phyloP scores from a whole-genome alignment of 768 basidiomycete genomes.

The Serpula lacrymans region DNA sequence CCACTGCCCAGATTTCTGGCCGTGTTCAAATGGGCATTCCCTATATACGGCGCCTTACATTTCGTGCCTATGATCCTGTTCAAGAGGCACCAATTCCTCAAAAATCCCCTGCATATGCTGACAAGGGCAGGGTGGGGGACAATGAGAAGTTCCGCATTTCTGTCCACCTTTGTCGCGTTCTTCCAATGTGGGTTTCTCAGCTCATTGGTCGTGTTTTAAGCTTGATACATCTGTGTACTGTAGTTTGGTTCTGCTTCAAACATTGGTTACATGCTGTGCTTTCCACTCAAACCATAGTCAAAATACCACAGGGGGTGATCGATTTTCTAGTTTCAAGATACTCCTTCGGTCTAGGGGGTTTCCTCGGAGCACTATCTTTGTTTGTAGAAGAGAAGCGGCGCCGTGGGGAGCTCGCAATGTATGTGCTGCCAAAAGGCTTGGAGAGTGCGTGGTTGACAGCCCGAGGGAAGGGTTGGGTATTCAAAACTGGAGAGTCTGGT shows the following conservation, averaged over 20 bases:
- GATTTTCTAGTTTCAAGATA: slow-evolving; percentile 62
- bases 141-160: slow-evolving; percentile 79
- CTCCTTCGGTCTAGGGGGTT: slow-evolving; percentile 73
- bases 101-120: slow-evolving; percentile 65
- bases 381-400: slow-evolving; percentile 86
- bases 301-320: slow-evolving; percentile 44
- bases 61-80: slow-evolving; percentile 85
- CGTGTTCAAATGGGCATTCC: slow-evolving; percentile 83
- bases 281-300: slow-evolving; percentile 30
- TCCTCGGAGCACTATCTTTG: slow-evolving; percentile 71
- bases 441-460: slow-evolving; percentile 89
- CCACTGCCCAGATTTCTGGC: slow-evolving; percentile 59
- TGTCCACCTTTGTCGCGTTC: slow-evolving; percentile 77
- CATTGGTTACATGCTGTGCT: slow-evolving; percentile 53
- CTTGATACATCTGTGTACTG: background rate
- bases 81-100: slow-evolving; percentile 62
- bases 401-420: slow-evolving; percentile 92
- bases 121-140: slow-evolving; percentile 68
- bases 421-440: slow-evolving; percentile 81
- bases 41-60: slow-evolving; percentile 86
- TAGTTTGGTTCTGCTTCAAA: slow-evolving; percentile 67
- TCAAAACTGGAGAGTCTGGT: slow-evolving; percentile 65
- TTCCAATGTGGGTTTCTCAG: slow-evolving; percentile 67
- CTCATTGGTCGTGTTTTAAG: background rate
- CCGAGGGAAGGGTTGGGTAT: slow-evolving; percentile 72